phyloP scores from a whole-genome alignment of 2,329 filamentous ascomycete species.

The Colletotrichum chrysophilum region DNA sequence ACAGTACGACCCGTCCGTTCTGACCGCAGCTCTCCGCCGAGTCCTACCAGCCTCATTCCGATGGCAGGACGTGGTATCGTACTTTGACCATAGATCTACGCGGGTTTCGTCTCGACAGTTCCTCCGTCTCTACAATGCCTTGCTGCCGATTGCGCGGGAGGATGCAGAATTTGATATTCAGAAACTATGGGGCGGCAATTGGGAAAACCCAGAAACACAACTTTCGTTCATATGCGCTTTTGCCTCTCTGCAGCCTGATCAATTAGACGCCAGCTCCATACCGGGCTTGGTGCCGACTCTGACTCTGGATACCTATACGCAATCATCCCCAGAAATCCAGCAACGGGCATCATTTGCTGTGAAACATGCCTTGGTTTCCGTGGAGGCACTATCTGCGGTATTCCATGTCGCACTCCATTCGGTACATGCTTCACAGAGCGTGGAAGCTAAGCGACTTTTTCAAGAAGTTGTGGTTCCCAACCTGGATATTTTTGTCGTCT shows the following conservation, averaged over 20 bases:
- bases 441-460: slow-evolving; percentile 69
- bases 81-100: slow-evolving; percentile 81
- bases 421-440: slow-evolving; percentile 64
- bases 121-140: slow-evolving; percentile 77
- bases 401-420: slow-evolving; percentile 70
- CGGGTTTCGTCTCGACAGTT: slow-evolving; percentile 83
- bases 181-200: slow-evolving; percentile 86
- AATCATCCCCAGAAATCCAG: slow-evolving; percentile 53
- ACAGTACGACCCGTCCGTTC: slow-evolving; percentile 54
- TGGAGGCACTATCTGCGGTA: slow-evolving; percentile 78
- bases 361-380: slow-evolving; percentile 86
- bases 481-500: slow-evolving; percentile 79
- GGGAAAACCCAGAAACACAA: slow-evolving; percentile 86
- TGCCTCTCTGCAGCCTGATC: slow-evolving; percentile 73
- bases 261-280: slow-evolving; percentile 85
- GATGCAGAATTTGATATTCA: slow-evolving; percentile 79
- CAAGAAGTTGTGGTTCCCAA: slow-evolving; percentile 74
- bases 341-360: slow-evolving; percentile 67
- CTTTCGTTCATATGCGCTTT: slow-evolving; percentile 94
- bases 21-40: slow-evolving; percentile 68
- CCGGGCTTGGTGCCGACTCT: slow-evolving; percentile 83
- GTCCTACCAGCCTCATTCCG: slow-evolving; percentile 68
- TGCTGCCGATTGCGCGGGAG: slow-evolving; percentile 74
- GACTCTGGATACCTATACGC: slow-evolving; percentile 60
- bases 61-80: slow-evolving; percentile 75